These are phyloP conservation scores for Fraxinus americana DNA, from an alignment of 257 asterid genomes.

Conservation along the genomic window DNA sequence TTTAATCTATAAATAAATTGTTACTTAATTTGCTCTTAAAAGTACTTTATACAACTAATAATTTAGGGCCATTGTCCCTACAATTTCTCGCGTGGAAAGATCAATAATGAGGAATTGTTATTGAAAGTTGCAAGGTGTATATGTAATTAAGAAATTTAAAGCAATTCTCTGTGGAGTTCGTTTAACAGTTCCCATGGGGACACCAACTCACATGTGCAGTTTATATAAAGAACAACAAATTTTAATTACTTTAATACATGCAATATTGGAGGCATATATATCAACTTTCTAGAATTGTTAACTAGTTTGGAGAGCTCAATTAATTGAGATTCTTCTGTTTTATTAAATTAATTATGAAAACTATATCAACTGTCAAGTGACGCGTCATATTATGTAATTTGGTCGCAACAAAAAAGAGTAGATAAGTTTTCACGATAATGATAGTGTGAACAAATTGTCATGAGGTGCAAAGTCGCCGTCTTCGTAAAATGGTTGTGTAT, in stretches of 20 bases:
- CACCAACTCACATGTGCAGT: conserved; percentile 69
- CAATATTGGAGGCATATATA: conserved; percentile 19
- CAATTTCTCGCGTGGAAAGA: conserved; percentile 28
- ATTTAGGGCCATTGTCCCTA: conserved; percentile 40
- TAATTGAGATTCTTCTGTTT: neutral
- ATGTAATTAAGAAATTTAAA: conserved; percentile 54
- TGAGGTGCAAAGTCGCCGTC: too few species aligned
- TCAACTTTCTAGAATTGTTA: conserved; percentile 23
- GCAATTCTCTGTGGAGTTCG: conserved; percentile 50
- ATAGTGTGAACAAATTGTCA: too few species aligned
- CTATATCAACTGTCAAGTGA: too few species aligned
- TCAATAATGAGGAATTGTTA: conserved; percentile 50
- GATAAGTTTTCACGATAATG: too few species aligned
- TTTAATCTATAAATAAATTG: conserved; percentile 24
- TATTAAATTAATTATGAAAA: too few species aligned
- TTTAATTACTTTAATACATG: conserved; percentile 39
- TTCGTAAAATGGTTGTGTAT: too few species aligned
- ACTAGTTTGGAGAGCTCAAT: conserved; percentile 21
- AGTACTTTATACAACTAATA: conserved; percentile 41
- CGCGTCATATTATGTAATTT: too few species aligned
- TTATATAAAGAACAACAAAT: conserved; percentile 47
- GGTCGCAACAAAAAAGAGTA: neutral
- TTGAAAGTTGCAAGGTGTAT: conserved; percentile 44
- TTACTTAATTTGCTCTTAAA: conserved; percentile 2
- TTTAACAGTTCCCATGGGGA: conserved; percentile 49